Conservation (phyloP, 2,329 filamentous ascomycete genomes). For the Cladophialophora immunda region DNA sequence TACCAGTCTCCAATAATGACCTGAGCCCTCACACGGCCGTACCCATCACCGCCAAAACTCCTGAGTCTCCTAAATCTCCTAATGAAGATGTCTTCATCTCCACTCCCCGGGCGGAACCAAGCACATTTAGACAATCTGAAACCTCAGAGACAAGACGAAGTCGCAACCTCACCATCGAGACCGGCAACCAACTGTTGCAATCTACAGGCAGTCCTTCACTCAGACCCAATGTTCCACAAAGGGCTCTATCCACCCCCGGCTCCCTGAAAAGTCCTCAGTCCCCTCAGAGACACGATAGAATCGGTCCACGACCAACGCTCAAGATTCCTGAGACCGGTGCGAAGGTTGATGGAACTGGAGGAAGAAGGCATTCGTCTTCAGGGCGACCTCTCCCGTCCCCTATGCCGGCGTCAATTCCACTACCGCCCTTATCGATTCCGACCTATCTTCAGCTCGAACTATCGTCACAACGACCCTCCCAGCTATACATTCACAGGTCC, state of each 20-base stretch:
- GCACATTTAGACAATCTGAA: slow-evolving; percentile 42
- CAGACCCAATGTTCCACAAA: slow-evolving; percentile 23
- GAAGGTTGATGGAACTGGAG: slow-evolving; percentile 21
- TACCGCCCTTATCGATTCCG: slow-evolving; percentile 70
- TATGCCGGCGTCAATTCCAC: slow-evolving; percentile 63
- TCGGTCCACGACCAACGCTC: slow-evolving; percentile 27
- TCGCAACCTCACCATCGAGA: slow-evolving; percentile 38
- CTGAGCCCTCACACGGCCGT: background rate
- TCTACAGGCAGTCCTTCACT: slow-evolving; percentile 19
- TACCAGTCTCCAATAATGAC: slow-evolving; percentile 37
- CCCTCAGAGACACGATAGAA: slow-evolving; percentile 28
- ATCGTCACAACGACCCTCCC: slow-evolving; percentile 67
- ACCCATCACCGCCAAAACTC: background rate
- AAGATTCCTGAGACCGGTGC: slow-evolving; percentile 26
- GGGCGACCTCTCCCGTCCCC: slow-evolving; percentile 52
- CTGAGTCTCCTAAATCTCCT: slow-evolving; percentile 4
- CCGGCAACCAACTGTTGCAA: slow-evolving; percentile 17
- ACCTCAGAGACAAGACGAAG: slow-evolving; percentile 29
- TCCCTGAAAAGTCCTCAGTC: slow-evolving; percentile 31
- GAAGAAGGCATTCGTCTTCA: slow-evolving; percentile 31
- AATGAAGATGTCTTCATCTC: slow-evolving; percentile 31
- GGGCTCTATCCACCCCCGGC: slow-evolving; percentile 29
- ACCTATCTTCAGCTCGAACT: slow-evolving; percentile 73
- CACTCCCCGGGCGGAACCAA: slow-evolving; percentile 37
- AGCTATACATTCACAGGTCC: slow-evolving; percentile 69